Evolutionary conservation across 202 grass and related monocot species (phyloP), one percentile per base, ranked within the genome.

Genomic region (Saccharum hybrid): DNA sequence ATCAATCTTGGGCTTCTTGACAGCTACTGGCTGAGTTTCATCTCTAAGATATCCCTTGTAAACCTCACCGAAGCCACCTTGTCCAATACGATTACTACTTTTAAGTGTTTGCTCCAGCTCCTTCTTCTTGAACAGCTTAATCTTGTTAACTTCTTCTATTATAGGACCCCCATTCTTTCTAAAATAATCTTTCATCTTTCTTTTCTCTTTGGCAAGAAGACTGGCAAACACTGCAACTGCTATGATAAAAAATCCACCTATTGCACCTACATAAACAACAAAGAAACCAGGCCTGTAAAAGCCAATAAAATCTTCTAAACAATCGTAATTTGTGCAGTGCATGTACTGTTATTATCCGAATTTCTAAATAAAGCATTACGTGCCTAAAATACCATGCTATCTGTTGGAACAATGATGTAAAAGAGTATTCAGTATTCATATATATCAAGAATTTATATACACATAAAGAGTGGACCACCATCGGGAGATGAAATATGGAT

Each of bases 171-270:
- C 66, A 41, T 81, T 81, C 14, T 61, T 81, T 57, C 40, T 11
- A 42, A 81, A 81, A 13, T 30, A 71, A 59, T 69, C 78, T 71
- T 71, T 81, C 36, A 12, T 43, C 34, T 43, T 81, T 10, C 51
- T 59, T 81, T 31, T 81, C 51, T 71, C 78, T 81, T 16, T 33
- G 6, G 10, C 31, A 28, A 81, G 36, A 57, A 81, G 78, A 15
- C 31, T 9, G 26, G 60, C 28, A n/a, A 88, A 76, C 23, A 88
- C 59, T 4, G 83, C 21, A 61, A 86, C 26, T 52, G 84, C 21
- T 0, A 19, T 66, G 19, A 68, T 28, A 2, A 80, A 38, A 16
- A 80, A 46, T 18, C 77, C 33, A 28, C 77, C 64, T 7, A 5
- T 6, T 0, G 7, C n/a, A 40, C 77, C 77, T 80, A 79, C 28